Conservation (phyloP, 805 yeast species). For the Barnettozyma siamensis region DNA sequence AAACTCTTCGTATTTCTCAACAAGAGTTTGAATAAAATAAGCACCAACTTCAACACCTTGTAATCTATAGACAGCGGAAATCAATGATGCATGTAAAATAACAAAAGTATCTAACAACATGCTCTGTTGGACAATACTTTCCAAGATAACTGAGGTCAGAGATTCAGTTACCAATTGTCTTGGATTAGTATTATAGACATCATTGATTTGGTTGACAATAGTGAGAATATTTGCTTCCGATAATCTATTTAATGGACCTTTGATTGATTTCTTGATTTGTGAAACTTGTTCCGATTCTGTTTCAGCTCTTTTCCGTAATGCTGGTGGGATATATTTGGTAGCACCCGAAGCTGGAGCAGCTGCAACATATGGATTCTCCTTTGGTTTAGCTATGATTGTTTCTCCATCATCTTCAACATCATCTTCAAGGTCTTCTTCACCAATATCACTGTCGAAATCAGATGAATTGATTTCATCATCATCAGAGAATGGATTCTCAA, state of each 20-base stretch:
- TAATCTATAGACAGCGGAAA: conserved; percentile 65
- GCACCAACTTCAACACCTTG: conserved; percentile 94
- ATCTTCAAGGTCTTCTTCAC: conserved; percentile 30
- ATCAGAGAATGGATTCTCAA: conserved; percentile 31
- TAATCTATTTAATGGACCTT: conserved; percentile 81
- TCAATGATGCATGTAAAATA: conserved; percentile 70
- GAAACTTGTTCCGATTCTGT: conserved; percentile 41
- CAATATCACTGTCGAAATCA: conserved; percentile 39
- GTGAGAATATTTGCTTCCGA: conserved; percentile 78
- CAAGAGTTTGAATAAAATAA: conserved; percentile 65
- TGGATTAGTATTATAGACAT: conserved; percentile 58
- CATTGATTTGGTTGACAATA: conserved; percentile 64
- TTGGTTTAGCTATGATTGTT: conserved; percentile 27
- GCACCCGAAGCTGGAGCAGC: conserved; percentile 35
- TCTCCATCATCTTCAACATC: conserved; percentile 26
- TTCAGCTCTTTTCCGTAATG: conserved; percentile 50
- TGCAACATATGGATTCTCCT: conserved; percentile 75
- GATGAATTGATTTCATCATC: conserved; percentile 39
- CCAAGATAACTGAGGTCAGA: conserved; percentile 56
- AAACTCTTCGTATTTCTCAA: conserved; percentile 57
- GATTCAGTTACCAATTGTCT: conserved; percentile 75
- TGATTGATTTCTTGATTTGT: conserved; percentile 56
- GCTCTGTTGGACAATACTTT: conserved; percentile 57
- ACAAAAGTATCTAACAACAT: conserved; percentile 74
- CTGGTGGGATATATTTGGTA: conserved; percentile 76